A percentile compares a stretch with the other conserved stretches of the same genome.
phyloP scores from a whole-genome alignment of 371 early-diverging fungal species.

The Lichtheimia ornata region DNA sequence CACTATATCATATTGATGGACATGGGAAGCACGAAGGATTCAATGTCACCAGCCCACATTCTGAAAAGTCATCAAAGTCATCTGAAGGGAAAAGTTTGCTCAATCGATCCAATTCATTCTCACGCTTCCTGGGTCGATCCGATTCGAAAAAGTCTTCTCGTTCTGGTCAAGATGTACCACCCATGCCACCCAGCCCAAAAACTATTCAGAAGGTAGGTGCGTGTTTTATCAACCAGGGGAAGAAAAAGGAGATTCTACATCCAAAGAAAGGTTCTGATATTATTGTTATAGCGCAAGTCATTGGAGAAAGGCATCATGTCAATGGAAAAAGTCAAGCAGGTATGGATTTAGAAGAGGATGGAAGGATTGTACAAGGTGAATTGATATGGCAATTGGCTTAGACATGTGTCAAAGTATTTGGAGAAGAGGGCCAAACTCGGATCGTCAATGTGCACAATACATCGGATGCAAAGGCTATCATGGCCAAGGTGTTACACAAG shows the following conservation, averaged over 20 bases:
- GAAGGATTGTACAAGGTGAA: not conserved
- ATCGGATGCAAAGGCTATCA: conserved; percentile 54
- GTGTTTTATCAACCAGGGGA: not conserved
- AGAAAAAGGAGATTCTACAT: not conserved
- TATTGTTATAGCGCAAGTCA: conserved; percentile 33
- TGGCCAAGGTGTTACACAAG: conserved; percentile 66
- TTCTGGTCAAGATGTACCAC: conserved; percentile 27
- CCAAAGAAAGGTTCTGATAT: not conserved
- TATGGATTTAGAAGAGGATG: conserved; percentile 10
- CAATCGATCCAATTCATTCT: conserved; percentile 53
- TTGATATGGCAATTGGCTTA: conserved; percentile 10
- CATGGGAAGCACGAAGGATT: conserved; percentile 38
- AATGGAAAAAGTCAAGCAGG: conserved; percentile 67
- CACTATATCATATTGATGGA: conserved; percentile 20
- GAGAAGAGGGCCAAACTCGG: conserved; percentile 67
- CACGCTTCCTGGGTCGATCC: conserved; percentile 49
- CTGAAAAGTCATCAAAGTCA: conserved; percentile 37
- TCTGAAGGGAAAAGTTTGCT: conserved; percentile 41
- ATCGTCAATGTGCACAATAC: conserved; percentile 66
- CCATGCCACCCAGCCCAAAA: conserved; percentile 41
- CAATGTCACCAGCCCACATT: conserved; percentile 28
- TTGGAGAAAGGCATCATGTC: conserved; percentile 64
- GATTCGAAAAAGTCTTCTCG: conserved; percentile 45
- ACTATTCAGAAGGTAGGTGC: conserved; percentile 38
- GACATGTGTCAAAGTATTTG: conserved; percentile 70